A percentile compares a stretch with the other conserved stretches of the same genome.
These are phyloP conservation scores for Xylaria hypoxylon DNA, from an alignment of 2,329 filamentous ascomycete genomes.

Conservation along the genomic window DNA sequence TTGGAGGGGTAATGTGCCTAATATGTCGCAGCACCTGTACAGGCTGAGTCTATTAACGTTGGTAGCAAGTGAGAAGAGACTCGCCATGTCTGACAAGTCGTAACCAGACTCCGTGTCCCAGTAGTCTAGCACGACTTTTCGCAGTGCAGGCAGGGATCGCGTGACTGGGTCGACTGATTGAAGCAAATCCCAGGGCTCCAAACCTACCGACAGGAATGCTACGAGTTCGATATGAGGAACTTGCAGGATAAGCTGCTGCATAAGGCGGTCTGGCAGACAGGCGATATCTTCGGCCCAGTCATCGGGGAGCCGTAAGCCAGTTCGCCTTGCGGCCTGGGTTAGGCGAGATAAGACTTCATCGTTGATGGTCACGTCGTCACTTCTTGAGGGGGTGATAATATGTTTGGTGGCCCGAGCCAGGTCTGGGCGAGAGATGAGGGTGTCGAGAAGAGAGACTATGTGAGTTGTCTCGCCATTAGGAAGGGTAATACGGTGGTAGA, in stretches of 20 bases:
- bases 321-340: background rate
- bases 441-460: background rate
- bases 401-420: background rate
- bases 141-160: background rate
- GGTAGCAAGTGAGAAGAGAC: background rate
- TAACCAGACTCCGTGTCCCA: too few species aligned
- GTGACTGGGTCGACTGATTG: background rate
- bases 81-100: too few species aligned
- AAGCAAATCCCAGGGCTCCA: background rate
- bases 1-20: background rate
- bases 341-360: background rate
- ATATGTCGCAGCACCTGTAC: rapidly evolving
- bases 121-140: background rate
- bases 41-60: background rate
- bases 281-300: background rate
- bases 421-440: conserved; percentile 1
- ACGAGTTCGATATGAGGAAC: background rate
- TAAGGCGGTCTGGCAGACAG: background rate
- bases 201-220: background rate
- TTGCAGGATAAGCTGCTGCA: background rate
- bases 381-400: too few species aligned
- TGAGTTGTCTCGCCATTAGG: background rate
- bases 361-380: background rate
- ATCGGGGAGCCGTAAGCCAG: background rate
- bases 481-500: background rate